These are phyloP conservation scores for Fusarium nygamai DNA, from an alignment of 2,329 filamentous ascomycete genomes.

Conservation along the genomic window DNA sequence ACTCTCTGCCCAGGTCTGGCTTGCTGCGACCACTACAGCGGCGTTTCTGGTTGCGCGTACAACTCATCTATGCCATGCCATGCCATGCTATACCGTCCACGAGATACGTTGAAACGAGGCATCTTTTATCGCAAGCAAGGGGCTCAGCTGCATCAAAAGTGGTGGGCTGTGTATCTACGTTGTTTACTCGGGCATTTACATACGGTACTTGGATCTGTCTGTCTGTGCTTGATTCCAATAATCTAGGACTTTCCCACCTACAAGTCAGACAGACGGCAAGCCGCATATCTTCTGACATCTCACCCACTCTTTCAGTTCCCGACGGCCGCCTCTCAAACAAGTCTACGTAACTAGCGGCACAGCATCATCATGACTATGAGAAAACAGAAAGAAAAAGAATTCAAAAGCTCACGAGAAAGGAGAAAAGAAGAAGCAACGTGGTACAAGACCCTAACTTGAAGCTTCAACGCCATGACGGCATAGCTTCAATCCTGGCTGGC, in stretches of 20 bases:
- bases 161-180: constrained; percentile 15
- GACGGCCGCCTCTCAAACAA: constrained; percentile 4
- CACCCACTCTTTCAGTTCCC: constrained; percentile 5
- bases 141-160: constrained; percentile 25
- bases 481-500: constrained; percentile 14
- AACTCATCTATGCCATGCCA: constrained; percentile 5
- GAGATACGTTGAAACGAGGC: constrained; percentile 33
- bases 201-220: not conserved
- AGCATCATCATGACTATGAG: constrained; percentile 18
- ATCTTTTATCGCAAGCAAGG: constrained; percentile 4
- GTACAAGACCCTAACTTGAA: constrained; percentile 2
- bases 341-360: constrained; percentile 35
- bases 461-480: constrained; percentile 31
- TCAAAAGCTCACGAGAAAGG: not conserved
- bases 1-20: constrained; percentile 14
- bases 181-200: not conserved
- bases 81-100: constrained; percentile 7
- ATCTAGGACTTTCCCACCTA: constrained; percentile 10
- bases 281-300: constrained; percentile 26
- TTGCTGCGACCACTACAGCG: constrained; percentile 37
- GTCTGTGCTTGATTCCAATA: not conserved
- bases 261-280: constrained; percentile 21
- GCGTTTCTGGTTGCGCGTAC: constrained; percentile 25
- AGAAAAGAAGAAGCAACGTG: constrained; percentile 27
- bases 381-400: constrained; percentile 20